Evolutionary conservation across 176 grass and related monocot species (phyloP), one percentile per base, ranked within the genome.

Genomic region (Hsuehochloa calcarea): DNA sequence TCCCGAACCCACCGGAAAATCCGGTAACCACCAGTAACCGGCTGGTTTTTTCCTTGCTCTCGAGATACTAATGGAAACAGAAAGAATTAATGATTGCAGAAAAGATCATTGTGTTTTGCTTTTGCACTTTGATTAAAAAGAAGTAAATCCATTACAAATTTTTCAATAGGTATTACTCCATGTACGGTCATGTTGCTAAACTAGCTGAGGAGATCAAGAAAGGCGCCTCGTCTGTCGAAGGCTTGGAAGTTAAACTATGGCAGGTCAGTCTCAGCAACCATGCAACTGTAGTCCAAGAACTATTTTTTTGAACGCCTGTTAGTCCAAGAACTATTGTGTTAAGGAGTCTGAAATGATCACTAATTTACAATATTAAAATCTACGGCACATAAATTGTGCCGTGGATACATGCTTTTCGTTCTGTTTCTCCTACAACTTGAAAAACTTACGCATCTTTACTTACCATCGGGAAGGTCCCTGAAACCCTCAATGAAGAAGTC

Each of bases 171-270:
- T 93, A 87, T 56, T 95, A 98, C 85, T 93, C 91, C 40, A 95
- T 91, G 72, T 98, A 92, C 82, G 93, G 89, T 23, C 95, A 98
- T 90, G 91, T 93, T 50, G 93, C 92, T 51, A 93, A 92, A 71
- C 86, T 95, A 70, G 95, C 95, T 66, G 83, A 95, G 43, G 91
- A 98, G 91, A 92, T 98, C 55, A 87, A 95, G 78, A 93, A 84
- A 81, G 95, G 93, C 1, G 95, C 85, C 40, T 89, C 82, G 9
- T 98, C 95, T 29, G 79, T 98, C 6, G 82, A 91, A 90, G 95
- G 91, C 2, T 89, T 95, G 43, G 91, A 97, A 76, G 91, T 88
- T 65, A 90, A 97, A 60, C 6, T 97, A 78, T 95, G 91, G 93
- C 91, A 97, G 95, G 95, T 97, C 44, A 81, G 82, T 88, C 13